Evolutionary conservation across 768 basidiomycete species (phyloP).

Genomic region (Rhodotorula diobovata): DNA sequence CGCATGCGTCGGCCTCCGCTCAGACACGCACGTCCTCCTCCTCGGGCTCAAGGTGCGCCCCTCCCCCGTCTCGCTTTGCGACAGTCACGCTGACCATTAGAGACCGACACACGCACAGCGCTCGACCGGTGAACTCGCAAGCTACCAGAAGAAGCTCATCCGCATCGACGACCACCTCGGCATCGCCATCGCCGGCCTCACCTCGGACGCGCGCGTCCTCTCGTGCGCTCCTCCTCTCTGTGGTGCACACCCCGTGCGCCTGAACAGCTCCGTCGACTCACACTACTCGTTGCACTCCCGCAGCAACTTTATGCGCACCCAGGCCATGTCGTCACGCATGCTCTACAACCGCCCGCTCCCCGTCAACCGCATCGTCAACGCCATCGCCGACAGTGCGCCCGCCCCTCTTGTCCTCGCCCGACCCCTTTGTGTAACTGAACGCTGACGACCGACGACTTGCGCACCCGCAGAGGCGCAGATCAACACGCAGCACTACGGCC

Average conservation of each 20-base stretch:
- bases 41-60: slow-evolving; percentile 78
- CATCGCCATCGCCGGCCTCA: slow-evolving; percentile 98
- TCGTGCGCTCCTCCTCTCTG: slow-evolving; percentile 57
- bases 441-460: background rate
- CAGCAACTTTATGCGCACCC: slow-evolving; percentile 99
- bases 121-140: slow-evolving; percentile 94
- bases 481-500: slow-evolving; percentile 97
- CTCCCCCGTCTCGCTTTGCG: background rate
- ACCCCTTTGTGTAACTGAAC: too few relatives aligned
- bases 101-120: slow-evolving; percentile 56
- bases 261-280: background rate
- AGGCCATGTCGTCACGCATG: slow-evolving; percentile 94
- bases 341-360: slow-evolving; percentile 90
- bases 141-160: slow-evolving; percentile 99
- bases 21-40: slow-evolving; percentile 88
- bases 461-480: slow-evolving; percentile 78
- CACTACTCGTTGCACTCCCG: background rate
- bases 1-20: slow-evolving; percentile 92
- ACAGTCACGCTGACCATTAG: background rate
- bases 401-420: slow-evolving; percentile 45
- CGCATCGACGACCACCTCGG: slow-evolving; percentile 99
- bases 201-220: slow-evolving; percentile 93
- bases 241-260: slow-evolving; percentile 6
- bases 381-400: slow-evolving; percentile 83
- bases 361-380: slow-evolving; percentile 83